Evolutionary conservation across 2,329 filamentous ascomycete species (phyloP), one percentile per base, ranked within the genome.

Genomic region (Metarhizium brunneum): DNA sequence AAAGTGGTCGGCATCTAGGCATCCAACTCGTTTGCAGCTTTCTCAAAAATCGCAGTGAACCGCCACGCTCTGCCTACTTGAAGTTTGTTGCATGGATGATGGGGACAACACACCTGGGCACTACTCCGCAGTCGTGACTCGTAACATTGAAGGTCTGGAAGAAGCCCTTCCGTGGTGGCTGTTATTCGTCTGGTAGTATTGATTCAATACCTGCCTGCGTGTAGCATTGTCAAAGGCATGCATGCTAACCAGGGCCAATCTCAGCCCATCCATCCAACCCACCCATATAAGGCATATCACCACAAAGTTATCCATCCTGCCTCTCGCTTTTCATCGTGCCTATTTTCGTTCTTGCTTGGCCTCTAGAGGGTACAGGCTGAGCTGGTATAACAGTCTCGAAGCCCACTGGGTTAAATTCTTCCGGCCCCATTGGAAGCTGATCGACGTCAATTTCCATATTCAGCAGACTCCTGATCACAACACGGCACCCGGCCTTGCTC

Each of bases 401-500:
- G 0, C 90, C 89, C 0, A 77, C 81, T 0, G 85, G 86, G 18
- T 79, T 81, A 54, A 82, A 76, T 58, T 85, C 79, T 62, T 94
- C 90, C 2, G 87, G 85, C 0, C 91, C 92, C 84, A 91, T 94
- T 0, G 92, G 92, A 65, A 97, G 70, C n/a, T 78, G 76, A 43
- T 95, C 90, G 4, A 95, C 72, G 69, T 96, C 89, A 55, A 96
- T 87, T 35, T 91, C 83, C 68, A 84, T 77, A 20, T 86, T 86
- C 53, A 96, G 69, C 54, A 96, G 67, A 59, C 81, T 83, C 71
- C 86, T 88, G 56, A 97, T 72, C 35, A 97, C 84, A 29, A 96
- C 91, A 55, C 82, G 83, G 7, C 88, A 86, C 0, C 92, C 92
- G 0, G 87, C 89, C 71, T 96, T 97, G 65, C 88, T 94, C 87